Percentiles rank a stretch among this genome's conserved stretches.
Evolutionary conservation across 192 early-diverging fungal genomes (phyloP).

Genomic region (Coemansia sp.): DNA sequence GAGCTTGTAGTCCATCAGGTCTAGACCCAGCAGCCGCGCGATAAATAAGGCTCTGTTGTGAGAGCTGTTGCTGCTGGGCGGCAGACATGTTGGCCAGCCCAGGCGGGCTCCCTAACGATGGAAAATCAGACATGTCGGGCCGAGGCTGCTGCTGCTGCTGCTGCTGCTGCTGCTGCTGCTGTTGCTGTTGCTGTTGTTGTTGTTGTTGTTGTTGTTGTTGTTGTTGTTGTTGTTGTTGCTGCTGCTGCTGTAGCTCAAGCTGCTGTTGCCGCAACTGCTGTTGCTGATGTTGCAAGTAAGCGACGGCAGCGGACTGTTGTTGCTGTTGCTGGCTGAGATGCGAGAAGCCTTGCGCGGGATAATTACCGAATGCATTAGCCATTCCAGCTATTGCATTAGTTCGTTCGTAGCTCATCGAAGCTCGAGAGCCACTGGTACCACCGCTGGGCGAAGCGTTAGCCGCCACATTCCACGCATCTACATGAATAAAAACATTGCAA

Average conservation of each 20-base stretch:
- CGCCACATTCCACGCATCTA: constrained; percentile 45
- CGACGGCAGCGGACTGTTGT: constrained; percentile 8
- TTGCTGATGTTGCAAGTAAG: constrained; percentile 6
- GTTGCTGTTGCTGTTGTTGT: constrained; percentile 23
- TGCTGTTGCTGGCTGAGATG: constrained; percentile 16
- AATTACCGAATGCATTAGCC: constrained; percentile 26
- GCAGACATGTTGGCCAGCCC: constrained; percentile 23
- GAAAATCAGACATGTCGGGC: constrained; percentile 51
- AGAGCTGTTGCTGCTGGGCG: constrained; percentile 22
- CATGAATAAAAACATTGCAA: background rate
- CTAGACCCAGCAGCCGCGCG: constrained; percentile 34
- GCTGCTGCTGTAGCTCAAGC: constrained; percentile 26
- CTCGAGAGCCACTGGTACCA: constrained; percentile 15
- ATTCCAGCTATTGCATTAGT: constrained; percentile 11
- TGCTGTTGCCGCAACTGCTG: constrained; percentile 2
- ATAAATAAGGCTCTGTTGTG: constrained; percentile 27
- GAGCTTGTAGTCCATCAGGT: constrained; percentile 13
- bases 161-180: constrained; percentile 29
- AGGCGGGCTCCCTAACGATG: constrained; percentile 45
- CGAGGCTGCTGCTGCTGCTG: constrained; percentile 31
- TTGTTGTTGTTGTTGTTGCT: constrained; percentile 11
- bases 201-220: too few species aligned
- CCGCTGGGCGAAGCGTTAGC: constrained; percentile 17
- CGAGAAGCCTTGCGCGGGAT: constrained; percentile 35
- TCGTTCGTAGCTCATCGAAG: constrained; percentile 43